Conservation (phyloP, 106 monocot genomes). For the Dendrobium huoshanense region DNA sequence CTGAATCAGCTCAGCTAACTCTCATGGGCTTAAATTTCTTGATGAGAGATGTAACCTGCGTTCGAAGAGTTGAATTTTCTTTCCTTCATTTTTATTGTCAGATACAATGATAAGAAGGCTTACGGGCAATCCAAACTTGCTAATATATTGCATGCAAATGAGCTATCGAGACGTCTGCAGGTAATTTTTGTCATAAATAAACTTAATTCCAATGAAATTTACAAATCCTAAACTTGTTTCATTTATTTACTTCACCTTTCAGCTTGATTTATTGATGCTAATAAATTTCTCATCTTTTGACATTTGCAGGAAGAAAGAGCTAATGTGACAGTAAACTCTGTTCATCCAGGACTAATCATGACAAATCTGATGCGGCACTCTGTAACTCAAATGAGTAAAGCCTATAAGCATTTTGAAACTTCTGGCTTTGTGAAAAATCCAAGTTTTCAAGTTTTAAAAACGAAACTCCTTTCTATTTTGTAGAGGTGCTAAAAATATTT, state of each 20-base stretch:
- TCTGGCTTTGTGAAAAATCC: not conserved
- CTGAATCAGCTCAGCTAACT: too few relatives aligned
- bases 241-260: too few relatives aligned
- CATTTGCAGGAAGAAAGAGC: slow-evolving; percentile 66
- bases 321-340: slow-evolving; percentile 74
- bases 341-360: slow-evolving; percentile 95
- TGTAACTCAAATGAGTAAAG: slow-evolving; percentile 56
- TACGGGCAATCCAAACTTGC: slow-evolving; percentile 89
- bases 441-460: not conserved
- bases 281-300: too few relatives aligned
- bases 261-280: too few relatives aligned
- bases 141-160: slow-evolving; percentile 73
- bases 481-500: slow-evolving; percentile 46
- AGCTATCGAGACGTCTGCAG: slow-evolving; percentile 59
- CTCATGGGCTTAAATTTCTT: too few relatives aligned
- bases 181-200: slow-evolving; percentile 17
- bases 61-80: not conserved
- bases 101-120: slow-evolving; percentile 66
- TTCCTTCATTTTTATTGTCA: slow-evolving; percentile 7
- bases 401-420: not conserved
- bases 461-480: slow-evolving; percentile 9
- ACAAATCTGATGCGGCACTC: slow-evolving; percentile 89
- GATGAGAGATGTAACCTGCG: too few relatives aligned
- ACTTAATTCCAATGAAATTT: too few relatives aligned
- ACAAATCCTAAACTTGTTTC: too few relatives aligned